Conservation (phyloP, 306 rosid species). For the Astragalus glycyphyllos region DNA sequence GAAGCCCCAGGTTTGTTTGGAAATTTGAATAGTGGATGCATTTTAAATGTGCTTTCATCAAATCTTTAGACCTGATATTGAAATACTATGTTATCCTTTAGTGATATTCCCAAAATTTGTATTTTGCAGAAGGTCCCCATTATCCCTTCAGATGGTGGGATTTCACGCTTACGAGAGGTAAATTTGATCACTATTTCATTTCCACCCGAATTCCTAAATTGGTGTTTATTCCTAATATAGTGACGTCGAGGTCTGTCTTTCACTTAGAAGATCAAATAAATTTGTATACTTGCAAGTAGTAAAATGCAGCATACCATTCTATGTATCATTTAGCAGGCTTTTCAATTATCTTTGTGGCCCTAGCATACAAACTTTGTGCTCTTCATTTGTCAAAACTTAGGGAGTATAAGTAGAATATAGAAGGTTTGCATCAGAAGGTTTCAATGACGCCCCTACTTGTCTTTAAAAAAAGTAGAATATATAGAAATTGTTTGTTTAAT, state of each 20-base stretch:
- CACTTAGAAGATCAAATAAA: constrained; percentile 21
- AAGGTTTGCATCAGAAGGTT: too few relatives aligned
- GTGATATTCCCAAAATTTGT: constrained; percentile 36
- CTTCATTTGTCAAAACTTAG: constrained; percentile 5
- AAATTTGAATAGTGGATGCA: constrained; percentile 15
- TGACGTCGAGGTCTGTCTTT: background rate
- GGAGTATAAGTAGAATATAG: too few relatives aligned
- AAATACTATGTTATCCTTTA: constrained; percentile 22
- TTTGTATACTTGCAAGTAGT: constrained; percentile 1
- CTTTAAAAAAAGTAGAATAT: too few relatives aligned
- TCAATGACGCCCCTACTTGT: too few relatives aligned
- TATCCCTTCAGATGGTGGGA: constrained; percentile 74
- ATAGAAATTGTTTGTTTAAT: too few relatives aligned
- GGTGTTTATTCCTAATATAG: constrained; percentile 9
- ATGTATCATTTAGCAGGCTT: constrained; percentile 36
- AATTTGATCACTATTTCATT: constrained; percentile 17
- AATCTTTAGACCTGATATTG: constrained; percentile 23
- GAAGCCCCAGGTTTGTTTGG: constrained; percentile 84
- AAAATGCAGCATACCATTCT: constrained; percentile 23
- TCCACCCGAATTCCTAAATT: constrained; percentile 7
- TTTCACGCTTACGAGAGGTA: constrained; percentile 75
- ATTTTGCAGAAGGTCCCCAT: constrained; percentile 85
- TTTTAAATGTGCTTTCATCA: constrained; percentile 28
- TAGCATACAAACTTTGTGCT: constrained; percentile 14
- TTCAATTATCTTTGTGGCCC: constrained; percentile 3